Evolutionary conservation across 768 basidiomycete genomes (phyloP).

Genomic region (Cyclocybe aegerita): DNA sequence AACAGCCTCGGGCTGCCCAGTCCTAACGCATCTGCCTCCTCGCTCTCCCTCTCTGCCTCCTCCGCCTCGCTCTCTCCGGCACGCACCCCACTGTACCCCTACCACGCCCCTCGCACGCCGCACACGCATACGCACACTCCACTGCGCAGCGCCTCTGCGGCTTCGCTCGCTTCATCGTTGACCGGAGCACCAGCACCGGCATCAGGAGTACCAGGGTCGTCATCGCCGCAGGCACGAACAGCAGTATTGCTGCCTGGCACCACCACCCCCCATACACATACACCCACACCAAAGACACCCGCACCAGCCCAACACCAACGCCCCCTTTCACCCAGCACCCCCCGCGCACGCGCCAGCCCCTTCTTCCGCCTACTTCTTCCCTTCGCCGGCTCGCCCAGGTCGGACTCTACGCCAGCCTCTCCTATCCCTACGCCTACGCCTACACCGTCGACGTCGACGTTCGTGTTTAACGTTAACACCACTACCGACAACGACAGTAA

Average conservation of each 20-base stretch:
- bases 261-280: neutral
- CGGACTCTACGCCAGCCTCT: neutral
- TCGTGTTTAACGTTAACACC: too few species aligned
- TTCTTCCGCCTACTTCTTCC: slow-evolving; percentile 18
- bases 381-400: slow-evolving; percentile 2
- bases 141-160: slow-evolving; percentile 3
- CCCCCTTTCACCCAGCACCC: neutral
- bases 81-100: neutral
- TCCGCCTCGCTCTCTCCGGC: neutral
- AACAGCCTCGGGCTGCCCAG: slow-evolving; percentile 16
- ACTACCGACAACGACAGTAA: neutral
- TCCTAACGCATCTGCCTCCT: slow-evolving; percentile 12
- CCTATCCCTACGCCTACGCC: too few species aligned
- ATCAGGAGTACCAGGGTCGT: too few species aligned
- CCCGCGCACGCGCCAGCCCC: slow-evolving; percentile 13
- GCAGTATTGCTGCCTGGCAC: too few species aligned
- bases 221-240: too few species aligned
- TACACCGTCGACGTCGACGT: too few species aligned
- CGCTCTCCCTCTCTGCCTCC: neutral
- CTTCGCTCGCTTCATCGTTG: neutral
- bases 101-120: slow-evolving; percentile 1
- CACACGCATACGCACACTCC: neutral
- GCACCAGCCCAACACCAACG: neutral
- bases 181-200: too few species aligned
- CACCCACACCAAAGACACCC: neutral